phyloP scores from a whole-genome alignment of 2,329 filamentous ascomycete species.

The Hansfordia pulvinata region DNA sequence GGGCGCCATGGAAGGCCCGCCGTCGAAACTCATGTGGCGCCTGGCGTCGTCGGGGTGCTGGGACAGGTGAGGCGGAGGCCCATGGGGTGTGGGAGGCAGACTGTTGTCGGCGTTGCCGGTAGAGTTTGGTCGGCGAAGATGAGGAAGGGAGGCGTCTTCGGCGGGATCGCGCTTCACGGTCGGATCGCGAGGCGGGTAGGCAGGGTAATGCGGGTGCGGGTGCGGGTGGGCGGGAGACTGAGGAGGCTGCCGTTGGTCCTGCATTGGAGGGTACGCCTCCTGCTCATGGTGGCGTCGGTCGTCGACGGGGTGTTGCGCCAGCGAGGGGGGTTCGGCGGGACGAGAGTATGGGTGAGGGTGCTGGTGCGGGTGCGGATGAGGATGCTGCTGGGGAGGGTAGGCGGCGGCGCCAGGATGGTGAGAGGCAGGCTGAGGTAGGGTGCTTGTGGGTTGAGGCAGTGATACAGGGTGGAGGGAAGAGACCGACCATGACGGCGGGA shows the following conservation, averaged over 20 bases:
- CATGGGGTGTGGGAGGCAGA: slow-evolving; percentile 21
- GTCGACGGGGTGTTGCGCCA: slow-evolving; percentile 30
- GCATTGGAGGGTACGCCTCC: slow-evolving; percentile 39
- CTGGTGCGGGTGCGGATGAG: slow-evolving; percentile 18
- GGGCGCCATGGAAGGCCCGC: slow-evolving; percentile 27
- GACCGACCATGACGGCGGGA: slow-evolving; percentile 35
- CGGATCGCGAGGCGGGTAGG: slow-evolving; percentile 33
- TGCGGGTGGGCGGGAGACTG: slow-evolving; percentile 32
- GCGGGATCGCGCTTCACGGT: slow-evolving; percentile 42
- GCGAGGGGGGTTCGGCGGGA: slow-evolving; percentile 21
- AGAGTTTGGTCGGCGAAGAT: slow-evolving; percentile 36
- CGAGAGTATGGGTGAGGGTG: slow-evolving; percentile 20
- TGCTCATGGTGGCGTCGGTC: slow-evolving; percentile 45
- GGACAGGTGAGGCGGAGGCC: slow-evolving; percentile 17
- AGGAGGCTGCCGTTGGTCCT: slow-evolving; percentile 32
- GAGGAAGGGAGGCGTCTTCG: slow-evolving; percentile 27
- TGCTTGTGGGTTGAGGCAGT: slow-evolving; percentile 28
- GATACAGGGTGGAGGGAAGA: slow-evolving; percentile 31
- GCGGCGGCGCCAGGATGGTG: slow-evolving; percentile 25
- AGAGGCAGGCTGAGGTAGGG: slow-evolving; percentile 18
- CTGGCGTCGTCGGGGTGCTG: slow-evolving; percentile 31
- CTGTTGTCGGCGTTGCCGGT: slow-evolving; percentile 25
- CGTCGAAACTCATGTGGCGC: slow-evolving; percentile 40
- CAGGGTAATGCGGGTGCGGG: slow-evolving; percentile 22
- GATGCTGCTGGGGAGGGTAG: slow-evolving; percentile 21